Conservation (phyloP, 2,329 filamentous ascomycete species). For the Pseudogymnoascus sp. region DNA sequence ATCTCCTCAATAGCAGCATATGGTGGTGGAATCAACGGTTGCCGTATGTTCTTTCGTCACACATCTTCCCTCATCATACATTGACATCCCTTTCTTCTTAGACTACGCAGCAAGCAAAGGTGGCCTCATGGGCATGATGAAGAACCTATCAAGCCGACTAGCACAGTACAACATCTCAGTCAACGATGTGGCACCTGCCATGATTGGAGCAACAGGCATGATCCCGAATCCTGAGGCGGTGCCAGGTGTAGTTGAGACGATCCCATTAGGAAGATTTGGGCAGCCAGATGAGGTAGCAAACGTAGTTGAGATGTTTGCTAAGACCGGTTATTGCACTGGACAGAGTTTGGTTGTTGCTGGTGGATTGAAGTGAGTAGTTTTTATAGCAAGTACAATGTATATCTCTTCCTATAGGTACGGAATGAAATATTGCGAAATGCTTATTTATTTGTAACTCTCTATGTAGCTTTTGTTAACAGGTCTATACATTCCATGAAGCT, state of each 20-base stretch:
- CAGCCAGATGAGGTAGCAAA: constrained; percentile 39
- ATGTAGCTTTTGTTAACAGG: neutral
- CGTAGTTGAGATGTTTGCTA: constrained; percentile 40
- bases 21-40: constrained; percentile 23
- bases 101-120: constrained; percentile 33
- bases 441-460: neutral
- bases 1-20: constrained; percentile 20
- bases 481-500: neutral
- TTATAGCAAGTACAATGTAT: neutral
- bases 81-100: neutral
- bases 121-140: constrained; percentile 38
- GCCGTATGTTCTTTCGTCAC: constrained; percentile 16
- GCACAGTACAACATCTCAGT: constrained; percentile 38
- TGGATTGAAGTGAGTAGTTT: constrained; percentile 25
- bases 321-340: constrained; percentile 39
- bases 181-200: constrained; percentile 40
- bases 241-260: constrained; percentile 24
- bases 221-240: constrained; percentile 28
- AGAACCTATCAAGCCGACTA: constrained; percentile 37
- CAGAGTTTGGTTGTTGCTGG: constrained; percentile 37
- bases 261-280: constrained; percentile 38
- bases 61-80: neutral
- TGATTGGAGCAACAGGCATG: constrained; percentile 40
- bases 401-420: neutral
- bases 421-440: neutral